Evolutionary conservation across 1,139 yeast genomes (phyloP).

Genomic region (Geotrichum australiense): DNA sequence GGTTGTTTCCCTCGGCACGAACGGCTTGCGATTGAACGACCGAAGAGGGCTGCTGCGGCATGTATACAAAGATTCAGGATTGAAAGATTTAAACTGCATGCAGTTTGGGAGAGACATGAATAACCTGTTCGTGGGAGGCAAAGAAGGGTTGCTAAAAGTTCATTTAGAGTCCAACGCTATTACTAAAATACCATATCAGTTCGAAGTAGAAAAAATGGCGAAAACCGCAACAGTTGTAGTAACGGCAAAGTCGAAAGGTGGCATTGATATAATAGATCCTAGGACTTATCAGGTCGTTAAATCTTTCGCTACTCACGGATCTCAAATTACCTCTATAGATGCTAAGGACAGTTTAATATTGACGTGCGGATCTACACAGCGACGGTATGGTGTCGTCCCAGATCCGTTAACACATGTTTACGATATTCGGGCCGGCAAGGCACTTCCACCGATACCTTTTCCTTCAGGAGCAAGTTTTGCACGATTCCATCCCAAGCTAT

Average conservation of each 20-base stretch:
- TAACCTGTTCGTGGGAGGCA: constrained; percentile 44
- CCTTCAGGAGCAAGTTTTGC: constrained; percentile 87
- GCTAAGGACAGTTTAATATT: constrained; percentile 69
- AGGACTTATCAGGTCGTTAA: constrained; percentile 48
- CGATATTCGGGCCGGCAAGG: constrained; percentile 68
- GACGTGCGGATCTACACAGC: constrained; percentile 72
- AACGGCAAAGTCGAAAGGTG: constrained; percentile 62
- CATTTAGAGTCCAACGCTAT: constrained; percentile 53
- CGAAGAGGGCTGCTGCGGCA: constrained; percentile 34
- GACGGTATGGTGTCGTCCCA: constrained; percentile 46
- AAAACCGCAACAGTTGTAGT: constrained; percentile 42
- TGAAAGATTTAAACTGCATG: constrained; percentile 30
- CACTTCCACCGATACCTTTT: constrained; percentile 76
- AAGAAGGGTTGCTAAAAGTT: constrained; percentile 45
- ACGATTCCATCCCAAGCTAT: constrained; percentile 76
- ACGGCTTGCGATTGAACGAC: constrained; percentile 31
- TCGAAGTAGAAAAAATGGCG: constrained; percentile 39
- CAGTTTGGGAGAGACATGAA: constrained; percentile 33
- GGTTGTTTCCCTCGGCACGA: constrained; percentile 30
- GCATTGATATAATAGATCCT: constrained; percentile 73
- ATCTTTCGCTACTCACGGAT: constrained; percentile 65
- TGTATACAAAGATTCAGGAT: constrained; percentile 27
- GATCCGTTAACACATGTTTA: constrained; percentile 83
- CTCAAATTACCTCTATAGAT: constrained; percentile 70
- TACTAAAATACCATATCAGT: constrained; percentile 27